A percentile compares a stretch with the other conserved stretches of the same genome.
Evolutionary conservation across 352 stramenopile genomes (phyloP).

Genomic region (Blastocystis sp.): DNA sequence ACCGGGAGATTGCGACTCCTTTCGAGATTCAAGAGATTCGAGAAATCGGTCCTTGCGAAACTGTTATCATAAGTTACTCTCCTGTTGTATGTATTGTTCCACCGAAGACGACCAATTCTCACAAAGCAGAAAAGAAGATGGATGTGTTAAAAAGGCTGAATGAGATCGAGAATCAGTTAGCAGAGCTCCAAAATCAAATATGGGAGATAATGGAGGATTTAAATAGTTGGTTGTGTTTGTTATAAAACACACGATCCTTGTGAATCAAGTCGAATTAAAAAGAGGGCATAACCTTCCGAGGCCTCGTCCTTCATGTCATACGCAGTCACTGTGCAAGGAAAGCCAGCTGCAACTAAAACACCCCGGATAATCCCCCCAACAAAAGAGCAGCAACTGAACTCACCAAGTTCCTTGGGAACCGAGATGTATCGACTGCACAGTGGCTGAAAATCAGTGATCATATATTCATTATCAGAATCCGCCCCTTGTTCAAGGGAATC

Average conservation of each 20-base stretch:
- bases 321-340: slow-evolving; percentile 38
- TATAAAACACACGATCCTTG: neutral
- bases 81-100: neutral
- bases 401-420: slow-evolving; percentile 31
- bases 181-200: neutral
- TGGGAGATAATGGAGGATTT: neutral
- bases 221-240: slow-evolving; percentile 6
- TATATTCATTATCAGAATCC: slow-evolving; percentile 47
- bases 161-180: neutral
- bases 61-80: neutral
- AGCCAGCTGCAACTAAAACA: slow-evolving; percentile 22
- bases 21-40: neutral
- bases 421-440: slow-evolving; percentile 43
- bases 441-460: slow-evolving; percentile 26
- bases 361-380: slow-evolving; percentile 43
- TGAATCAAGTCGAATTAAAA: neutral
- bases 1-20: neutral
- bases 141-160: neutral
- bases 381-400: slow-evolving; percentile 57
- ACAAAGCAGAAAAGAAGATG: neutral
- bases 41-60: slow-evolving; percentile 7
- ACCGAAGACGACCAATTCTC: neutral
- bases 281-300: neutral
- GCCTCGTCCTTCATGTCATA: slow-evolving; percentile 57
- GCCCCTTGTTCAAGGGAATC: slow-evolving; percentile 11